Evolutionary conservation across 257 asterid species (phyloP).

Genomic region (Rubia yunnanensis): DNA sequence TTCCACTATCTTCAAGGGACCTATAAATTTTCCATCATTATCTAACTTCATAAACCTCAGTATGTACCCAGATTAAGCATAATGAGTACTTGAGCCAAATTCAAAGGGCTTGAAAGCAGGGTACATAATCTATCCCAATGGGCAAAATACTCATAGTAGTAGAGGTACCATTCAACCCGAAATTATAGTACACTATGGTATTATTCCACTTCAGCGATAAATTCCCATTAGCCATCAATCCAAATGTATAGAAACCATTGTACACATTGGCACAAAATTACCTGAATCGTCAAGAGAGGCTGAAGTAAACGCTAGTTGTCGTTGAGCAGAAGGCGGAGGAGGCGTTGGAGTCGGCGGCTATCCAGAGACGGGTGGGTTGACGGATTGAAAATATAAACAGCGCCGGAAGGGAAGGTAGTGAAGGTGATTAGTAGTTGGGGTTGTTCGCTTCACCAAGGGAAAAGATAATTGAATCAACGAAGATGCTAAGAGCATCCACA

Average conservation of each 20-base stretch:
- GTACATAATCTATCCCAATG: slow-evolving; percentile 46
- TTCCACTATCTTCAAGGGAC: slow-evolving; percentile 36
- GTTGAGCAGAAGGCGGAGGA: too few relatives aligned
- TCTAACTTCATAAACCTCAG: slow-evolving; percentile 57
- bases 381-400: too few relatives aligned
- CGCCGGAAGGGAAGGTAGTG: too few relatives aligned
- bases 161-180: slow-evolving; percentile 47
- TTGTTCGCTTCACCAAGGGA: too few relatives aligned
- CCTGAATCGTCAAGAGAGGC: slow-evolving; percentile 57
- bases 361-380: too few relatives aligned
- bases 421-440: too few relatives aligned
- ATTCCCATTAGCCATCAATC: slow-evolving; percentile 34
- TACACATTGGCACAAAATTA: slow-evolving; percentile 48
- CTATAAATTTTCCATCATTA: slow-evolving; percentile 74
- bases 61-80: slow-evolving; percentile 38
- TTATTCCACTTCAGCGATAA: slow-evolving; percentile 57
- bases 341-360: too few relatives aligned
- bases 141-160: slow-evolving; percentile 31
- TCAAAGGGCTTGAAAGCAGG: slow-evolving; percentile 27
- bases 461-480: too few relatives aligned
- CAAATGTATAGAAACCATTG: slow-evolving; percentile 51
- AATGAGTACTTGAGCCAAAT: slow-evolving; percentile 61
- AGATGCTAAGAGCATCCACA: too few relatives aligned
- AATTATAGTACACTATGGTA: slow-evolving; percentile 44
- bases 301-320: slow-evolving; percentile 32